Base-by-base conservation (phyloP, 2,329 filamentous ascomycete species). In the Cladosporium phlei region DNA sequence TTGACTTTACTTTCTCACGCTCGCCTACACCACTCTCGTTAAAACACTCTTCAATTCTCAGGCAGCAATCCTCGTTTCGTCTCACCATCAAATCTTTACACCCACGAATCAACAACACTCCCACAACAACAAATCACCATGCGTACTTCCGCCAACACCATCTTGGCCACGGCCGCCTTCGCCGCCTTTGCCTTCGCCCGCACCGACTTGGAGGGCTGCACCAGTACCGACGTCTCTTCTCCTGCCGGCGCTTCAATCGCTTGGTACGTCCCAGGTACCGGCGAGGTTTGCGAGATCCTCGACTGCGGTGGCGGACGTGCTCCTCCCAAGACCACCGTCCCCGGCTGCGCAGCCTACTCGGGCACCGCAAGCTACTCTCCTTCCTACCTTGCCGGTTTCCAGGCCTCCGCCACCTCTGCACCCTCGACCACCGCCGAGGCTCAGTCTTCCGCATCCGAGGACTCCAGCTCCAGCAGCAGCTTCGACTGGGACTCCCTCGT, bases 261-360 rank as follows among this genome's bases (percentile, higher is more conserved):
- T 57, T 85, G 72, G 71, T 84, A 79, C 63, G 75, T 82, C 44
- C 80, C 80, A 2, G 79, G 67, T 54, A 79, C 75, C 14, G 79
- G 80, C 60, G 80, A 85, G 68, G 69, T 85, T 60, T 85, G 82
- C 72, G 69, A 70, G 9, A 59, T 78, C 51, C 72, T 81, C 55
- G 82, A 85, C 73, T 85, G 82, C 65, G 82, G 82, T 48, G 82
- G 82, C 53, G 82, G 81, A 46, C 73, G 76, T 35, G 82, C 80
- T 7, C 79, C 82, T 3, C 76, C 79, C 50, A 84, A 59, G 37
- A 79, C 76, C 12, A 75, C 72, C 20, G 75, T 80, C 17, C 82
- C 82, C 1, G 82, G 81, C 2, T 86, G 82, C 58, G 58, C 64
- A 2, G 57, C 47, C 3, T 83, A 83, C 68, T 56, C 60, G 2